A percentile compares a stretch with the other conserved stretches of the same genome.
These are phyloP conservation scores for Ruellia speciosa DNA, from an alignment of 305 asterid genomes.

Conservation along the genomic window DNA sequence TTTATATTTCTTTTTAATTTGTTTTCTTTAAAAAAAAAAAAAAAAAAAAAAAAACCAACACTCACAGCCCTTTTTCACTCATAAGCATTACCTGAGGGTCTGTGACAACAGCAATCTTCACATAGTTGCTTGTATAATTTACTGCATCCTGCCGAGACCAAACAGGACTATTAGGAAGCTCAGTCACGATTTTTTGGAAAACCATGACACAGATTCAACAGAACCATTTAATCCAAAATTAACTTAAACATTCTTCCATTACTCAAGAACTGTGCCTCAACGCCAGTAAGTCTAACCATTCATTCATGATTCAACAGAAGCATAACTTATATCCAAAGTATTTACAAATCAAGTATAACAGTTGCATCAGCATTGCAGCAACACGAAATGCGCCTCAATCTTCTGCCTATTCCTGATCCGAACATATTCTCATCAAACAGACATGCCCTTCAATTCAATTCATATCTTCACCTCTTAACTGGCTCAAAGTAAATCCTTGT, in stretches of 20 bases:
- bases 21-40: background rate
- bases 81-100: conserved; percentile 77
- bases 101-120: conserved; percentile 71
- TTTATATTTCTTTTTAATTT: too few relatives aligned
- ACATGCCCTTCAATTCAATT: background rate
- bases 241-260: too few relatives aligned
- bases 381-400: too few relatives aligned
- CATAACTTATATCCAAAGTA: too few relatives aligned
- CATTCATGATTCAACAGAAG: too few relatives aligned
- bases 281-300: too few relatives aligned
- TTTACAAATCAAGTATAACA: too few relatives aligned
- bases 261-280: too few relatives aligned
- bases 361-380: too few relatives aligned
- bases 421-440: background rate
- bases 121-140: conserved; percentile 40
- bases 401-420: background rate
- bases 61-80: too few relatives aligned
- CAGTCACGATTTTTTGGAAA: background rate
- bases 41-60: background rate
- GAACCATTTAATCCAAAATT: too few relatives aligned
- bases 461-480: background rate
- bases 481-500: background rate
- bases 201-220: background rate
- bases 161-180: conserved; percentile 19
- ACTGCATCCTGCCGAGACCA: conserved; percentile 41